Percentiles rank a stretch among this genome's conserved stretches.
phyloP scores from a whole-genome alignment of 2,329 filamentous ascomycete genomes.

The Apiospora koreana region DNA sequence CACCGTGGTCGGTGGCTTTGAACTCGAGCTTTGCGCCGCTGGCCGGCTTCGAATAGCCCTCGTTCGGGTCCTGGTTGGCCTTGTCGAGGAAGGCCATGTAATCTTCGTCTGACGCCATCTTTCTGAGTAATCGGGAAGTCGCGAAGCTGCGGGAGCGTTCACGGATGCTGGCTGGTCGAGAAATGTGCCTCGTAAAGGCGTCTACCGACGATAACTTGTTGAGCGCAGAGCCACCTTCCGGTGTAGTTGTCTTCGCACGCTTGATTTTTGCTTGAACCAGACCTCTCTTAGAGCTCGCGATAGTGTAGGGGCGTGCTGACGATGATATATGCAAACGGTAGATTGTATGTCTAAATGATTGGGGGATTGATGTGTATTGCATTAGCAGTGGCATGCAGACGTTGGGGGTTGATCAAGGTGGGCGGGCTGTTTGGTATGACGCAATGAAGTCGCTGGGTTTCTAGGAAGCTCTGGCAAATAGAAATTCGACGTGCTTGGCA shows the following conservation, averaged over 20 bases:
- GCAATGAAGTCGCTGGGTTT: not conserved
- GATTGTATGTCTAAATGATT: not conserved
- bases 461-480: not conserved
- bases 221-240: not conserved
- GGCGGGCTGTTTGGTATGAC: not conserved
- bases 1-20: constrained; percentile 54
- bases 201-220: not conserved
- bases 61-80: constrained; percentile 76
- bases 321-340: not conserved
- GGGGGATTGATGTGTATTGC: not conserved
- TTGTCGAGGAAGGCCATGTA: constrained; percentile 87
- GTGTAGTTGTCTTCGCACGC: not conserved
- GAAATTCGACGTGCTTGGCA: not conserved
- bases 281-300: not conserved
- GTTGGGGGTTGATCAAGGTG: not conserved
- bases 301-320: not conserved
- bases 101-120: constrained; percentile 76
- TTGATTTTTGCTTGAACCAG: not conserved
- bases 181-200: not conserved
- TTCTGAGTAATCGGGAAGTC: constrained; percentile 23
- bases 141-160: not conserved
- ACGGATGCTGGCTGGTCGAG: not conserved
- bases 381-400: not conserved
- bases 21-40: constrained; percentile 41
- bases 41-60: constrained; percentile 45